Evolutionary conservation across 495 filamentous ascomycete species (phyloP), one percentile per base, ranked within the genome.

Genomic region (Podospora appendiculata): DNA sequence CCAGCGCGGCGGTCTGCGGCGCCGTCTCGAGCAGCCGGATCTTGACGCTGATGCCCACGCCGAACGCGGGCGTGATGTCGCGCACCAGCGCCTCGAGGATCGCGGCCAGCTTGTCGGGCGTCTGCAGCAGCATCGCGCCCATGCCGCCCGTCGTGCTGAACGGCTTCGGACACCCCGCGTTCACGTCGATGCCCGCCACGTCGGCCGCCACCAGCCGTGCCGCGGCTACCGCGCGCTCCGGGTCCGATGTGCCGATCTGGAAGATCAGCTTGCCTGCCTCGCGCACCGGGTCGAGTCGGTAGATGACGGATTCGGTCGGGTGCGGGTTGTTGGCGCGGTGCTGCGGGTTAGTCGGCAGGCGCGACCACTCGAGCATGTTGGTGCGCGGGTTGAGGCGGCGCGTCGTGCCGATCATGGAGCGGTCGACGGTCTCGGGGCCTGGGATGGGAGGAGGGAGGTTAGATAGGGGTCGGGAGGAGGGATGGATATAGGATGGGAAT

Each of bases 111-210:
- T 76, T 81, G 50, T 96, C 92, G 1, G 93, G 94, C 0, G 83
- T 87, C 45, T 79, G 77, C 13, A 98, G 76, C 17, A 98, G 71
- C 3, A 90, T 93, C 0, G 94, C 93, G 32, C 94, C 94, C 93
- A 97, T 98, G 38, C 93, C 94, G 36, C 89, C 86, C 51, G 75
- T 76, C 10, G 90, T 94, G 56, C 84, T 89, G 68, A 98, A 98
- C 4, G 94, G 90, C 69, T 97, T 98, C 0, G 93, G 93, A 67
- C 93, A 98, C 6, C 93, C 93, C 6, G 92, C 88, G 72, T 98
- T 98, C 50, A 98, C 85, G 66, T 97, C 93, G 53, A 98, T 96
- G 39, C 94, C 93, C 0, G 84, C 83, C 0, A 97, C 92, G 68
- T 97, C 87, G 5, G 69, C 76, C 0, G 89, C 94, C 9, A 98